A percentile compares a stretch with the other conserved stretches of the same genome.
These are phyloP conservation scores for Dichotomopilus funicola DNA, from an alignment of 2,329 filamentous ascomycete species.

Conservation along the genomic window DNA sequence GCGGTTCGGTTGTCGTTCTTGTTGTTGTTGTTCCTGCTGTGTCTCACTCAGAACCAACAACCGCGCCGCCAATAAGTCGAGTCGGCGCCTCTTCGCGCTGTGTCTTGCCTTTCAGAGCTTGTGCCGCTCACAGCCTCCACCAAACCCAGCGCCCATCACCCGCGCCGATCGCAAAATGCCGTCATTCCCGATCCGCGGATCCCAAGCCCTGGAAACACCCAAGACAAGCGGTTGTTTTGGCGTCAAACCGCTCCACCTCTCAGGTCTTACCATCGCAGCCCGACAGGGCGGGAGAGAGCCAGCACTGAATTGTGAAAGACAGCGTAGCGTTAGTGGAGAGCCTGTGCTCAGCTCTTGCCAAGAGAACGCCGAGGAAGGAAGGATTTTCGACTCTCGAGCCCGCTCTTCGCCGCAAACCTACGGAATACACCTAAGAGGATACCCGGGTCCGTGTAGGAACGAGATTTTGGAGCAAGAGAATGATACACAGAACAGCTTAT, in stretches of 20 bases:
- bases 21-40: background rate
- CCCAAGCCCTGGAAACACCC: background rate
- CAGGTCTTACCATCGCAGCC: background rate
- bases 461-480: too few relatives aligned
- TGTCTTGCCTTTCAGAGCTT: conserved; percentile 5
- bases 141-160: background rate
- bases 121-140: background rate
- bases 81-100: background rate
- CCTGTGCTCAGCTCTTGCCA: too few relatives aligned
- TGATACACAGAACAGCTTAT: too few relatives aligned
- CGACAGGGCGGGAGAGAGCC: background rate
- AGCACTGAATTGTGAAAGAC: too few relatives aligned
- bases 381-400: too few relatives aligned
- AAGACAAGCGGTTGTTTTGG: background rate
- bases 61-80: background rate
- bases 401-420: too few relatives aligned
- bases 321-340: too few relatives aligned
- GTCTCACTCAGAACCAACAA: background rate
- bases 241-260: background rate
- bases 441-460: too few relatives aligned
- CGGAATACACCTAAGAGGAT: too few relatives aligned
- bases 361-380: too few relatives aligned
- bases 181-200: conserved; percentile 5
- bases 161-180: conserved; percentile 3
- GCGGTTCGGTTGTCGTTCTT: too few relatives aligned